Conservation (phyloP, 1,284 basidiomycete genomes). For the Termitomyces sp. region DNA sequence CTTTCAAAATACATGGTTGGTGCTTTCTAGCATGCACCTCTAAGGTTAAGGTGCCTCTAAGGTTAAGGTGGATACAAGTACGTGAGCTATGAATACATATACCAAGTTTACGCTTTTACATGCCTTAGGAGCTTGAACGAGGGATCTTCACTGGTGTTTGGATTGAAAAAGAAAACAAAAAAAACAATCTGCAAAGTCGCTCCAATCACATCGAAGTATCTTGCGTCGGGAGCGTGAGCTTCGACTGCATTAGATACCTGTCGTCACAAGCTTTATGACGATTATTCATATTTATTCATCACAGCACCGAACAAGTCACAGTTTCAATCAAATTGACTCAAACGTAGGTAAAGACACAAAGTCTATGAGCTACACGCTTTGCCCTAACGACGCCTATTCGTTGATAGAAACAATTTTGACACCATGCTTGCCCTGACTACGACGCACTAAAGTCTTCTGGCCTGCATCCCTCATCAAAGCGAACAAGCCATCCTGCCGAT, state of each 20-base stretch:
- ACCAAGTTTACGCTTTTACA: neutral
- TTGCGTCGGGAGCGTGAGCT: neutral
- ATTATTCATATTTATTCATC: no score
- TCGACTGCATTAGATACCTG: no score
- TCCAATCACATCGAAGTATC: neutral
- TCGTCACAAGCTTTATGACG: no score
- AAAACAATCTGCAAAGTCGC: no score
- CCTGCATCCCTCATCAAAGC: slow-evolving; percentile 2
- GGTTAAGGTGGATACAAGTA: neutral
- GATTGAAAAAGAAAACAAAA: no score
- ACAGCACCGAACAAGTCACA: no score
- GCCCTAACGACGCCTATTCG: neutral
- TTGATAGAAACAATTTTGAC: neutral
- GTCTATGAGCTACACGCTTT: neutral
- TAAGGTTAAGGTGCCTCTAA: no score
- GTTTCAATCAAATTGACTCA: no score
- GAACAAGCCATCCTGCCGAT: neutral
- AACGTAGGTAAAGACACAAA: neutral
- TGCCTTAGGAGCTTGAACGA: neutral
- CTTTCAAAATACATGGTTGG: slow-evolving; percentile 10
- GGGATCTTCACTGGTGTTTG: neutral
- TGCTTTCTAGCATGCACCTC: neutral
- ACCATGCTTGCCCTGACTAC: neutral
- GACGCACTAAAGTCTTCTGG: neutral
- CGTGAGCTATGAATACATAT: neutral